Percentiles rank a stretch among this genome's conserved stretches.
Evolutionary conservation across 116 monocot species (phyloP).

Genomic region (Phalaenopsis hybrid): DNA sequence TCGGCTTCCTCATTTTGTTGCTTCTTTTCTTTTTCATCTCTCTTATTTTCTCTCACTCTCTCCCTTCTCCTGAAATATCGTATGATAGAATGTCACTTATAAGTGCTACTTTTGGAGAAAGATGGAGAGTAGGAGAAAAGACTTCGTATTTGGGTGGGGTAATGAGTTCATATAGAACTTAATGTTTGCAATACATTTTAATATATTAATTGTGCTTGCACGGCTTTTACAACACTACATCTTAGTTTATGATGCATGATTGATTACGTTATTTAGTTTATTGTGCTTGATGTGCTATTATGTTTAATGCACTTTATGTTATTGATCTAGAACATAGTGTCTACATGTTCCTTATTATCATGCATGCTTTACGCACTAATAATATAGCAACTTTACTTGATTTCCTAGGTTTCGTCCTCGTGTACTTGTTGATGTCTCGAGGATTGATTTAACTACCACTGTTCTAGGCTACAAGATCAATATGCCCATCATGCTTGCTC

Average conservation of each 20-base stretch:
- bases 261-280: not conserved
- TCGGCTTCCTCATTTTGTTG: too few relatives aligned
- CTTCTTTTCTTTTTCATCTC: too few relatives aligned
- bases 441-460: conserved; percentile 39
- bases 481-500: conserved; percentile 65
- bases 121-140: too few relatives aligned
- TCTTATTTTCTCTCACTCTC: too few relatives aligned
- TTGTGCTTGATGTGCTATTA: not conserved
- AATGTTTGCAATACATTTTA: too few relatives aligned
- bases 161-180: too few relatives aligned
- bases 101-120: too few relatives aligned
- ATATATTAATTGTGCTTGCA: not conserved
- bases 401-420: conserved; percentile 43
- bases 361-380: not conserved
- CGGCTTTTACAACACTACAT: not conserved
- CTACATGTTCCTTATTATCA: not conserved
- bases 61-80: too few relatives aligned
- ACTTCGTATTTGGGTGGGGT: too few relatives aligned
- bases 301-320: not conserved
- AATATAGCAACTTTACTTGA: not conserved
- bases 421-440: conserved; percentile 43
- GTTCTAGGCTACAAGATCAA: conserved; percentile 50
- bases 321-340: too few relatives aligned
- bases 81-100: too few relatives aligned
- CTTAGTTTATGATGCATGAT: not conserved